Conservation (phyloP, 768 basidiomycete species). For the Suillus paluster region DNA sequence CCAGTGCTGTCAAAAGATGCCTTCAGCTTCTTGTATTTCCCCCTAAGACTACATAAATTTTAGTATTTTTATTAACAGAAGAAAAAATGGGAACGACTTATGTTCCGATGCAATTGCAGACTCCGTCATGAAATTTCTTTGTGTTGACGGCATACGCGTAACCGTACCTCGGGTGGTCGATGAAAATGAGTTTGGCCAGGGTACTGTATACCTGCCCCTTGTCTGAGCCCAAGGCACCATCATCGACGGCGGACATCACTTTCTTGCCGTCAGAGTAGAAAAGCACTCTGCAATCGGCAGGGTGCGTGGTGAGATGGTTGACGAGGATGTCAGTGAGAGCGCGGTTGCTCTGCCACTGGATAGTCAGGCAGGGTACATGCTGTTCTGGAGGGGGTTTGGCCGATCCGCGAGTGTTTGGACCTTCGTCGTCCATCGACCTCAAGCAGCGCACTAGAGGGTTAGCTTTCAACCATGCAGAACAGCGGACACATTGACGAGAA, state of each 20-base stretch:
- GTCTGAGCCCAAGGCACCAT: neutral
- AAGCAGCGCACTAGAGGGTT: too few relatives aligned
- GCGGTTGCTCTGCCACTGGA: neutral
- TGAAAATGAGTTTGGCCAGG: neutral
- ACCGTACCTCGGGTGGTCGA: neutral
- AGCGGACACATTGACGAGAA: too few relatives aligned
- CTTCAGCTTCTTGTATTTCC: neutral
- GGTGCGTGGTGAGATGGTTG: neutral
- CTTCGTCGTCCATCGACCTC: too few relatives aligned
- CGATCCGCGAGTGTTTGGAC: too few relatives aligned
- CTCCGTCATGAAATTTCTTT: neutral
- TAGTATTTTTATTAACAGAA: neutral
- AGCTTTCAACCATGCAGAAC: too few relatives aligned
- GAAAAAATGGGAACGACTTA: neutral
- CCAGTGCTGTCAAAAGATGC: neutral
- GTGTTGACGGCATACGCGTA: neutral
- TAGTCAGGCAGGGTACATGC: too few relatives aligned
- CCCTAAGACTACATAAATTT: neutral
- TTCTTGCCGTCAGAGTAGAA: neutral
- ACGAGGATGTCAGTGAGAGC: neutral
- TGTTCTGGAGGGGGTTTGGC: too few relatives aligned
- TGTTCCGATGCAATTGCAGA: neutral
- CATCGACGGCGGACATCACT: neutral
- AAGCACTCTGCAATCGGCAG: neutral
- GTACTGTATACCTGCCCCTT: neutral